Base-by-base conservation (phyloP, 805 yeast genomes). In the Dipodascus albidus region DNA sequence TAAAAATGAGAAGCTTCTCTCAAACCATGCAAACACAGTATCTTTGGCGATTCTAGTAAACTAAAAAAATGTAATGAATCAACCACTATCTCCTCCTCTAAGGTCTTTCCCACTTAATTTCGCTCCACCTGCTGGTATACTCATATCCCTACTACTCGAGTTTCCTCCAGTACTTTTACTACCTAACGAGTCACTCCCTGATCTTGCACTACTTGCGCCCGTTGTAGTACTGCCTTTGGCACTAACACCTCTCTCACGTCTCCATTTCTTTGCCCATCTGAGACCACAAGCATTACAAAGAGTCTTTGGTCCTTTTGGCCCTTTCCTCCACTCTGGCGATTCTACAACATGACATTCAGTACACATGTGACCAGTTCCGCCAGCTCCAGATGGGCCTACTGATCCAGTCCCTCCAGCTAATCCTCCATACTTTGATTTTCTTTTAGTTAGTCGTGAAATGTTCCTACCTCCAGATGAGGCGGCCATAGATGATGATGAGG, bases 251-350 rank as follows among this genome's bases (percentile, higher is more conserved):
- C 35, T 52, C 50, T 55, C 60, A 38, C 54, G 49, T 47, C 60
- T 58, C 35, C 64, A 51, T 53, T 64, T 63, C 61, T 70, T 70
- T 8, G 74, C 72, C 65, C 70, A 71, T n/a, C 74, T 63, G 51
- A 90, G 70, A 0, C 97, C 97, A 70, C 97, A 90, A 0, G 97
- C 96, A 67, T 89, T 89, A 68, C 97, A 89, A 55, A 89, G 72
- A 0, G 91, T 85, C 60, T 87, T 76, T 2, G 82, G 79, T 0
- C 96, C 95, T 54, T 79, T 77, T 0, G 96, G 96, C 0, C 96
- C 97, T 56, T 84, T 74, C 63, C 97, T 75, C 97, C 97, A 89
- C 67, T 90, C 96, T 0, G 96, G 96, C 0, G 96, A 86, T 49
- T 79, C 80, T 24, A 73, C 73, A 1, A 83, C 79, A 0, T 83